Conservation (phyloP, 129 eudicot genomes). For the Centaurea solstitialis region DNA sequence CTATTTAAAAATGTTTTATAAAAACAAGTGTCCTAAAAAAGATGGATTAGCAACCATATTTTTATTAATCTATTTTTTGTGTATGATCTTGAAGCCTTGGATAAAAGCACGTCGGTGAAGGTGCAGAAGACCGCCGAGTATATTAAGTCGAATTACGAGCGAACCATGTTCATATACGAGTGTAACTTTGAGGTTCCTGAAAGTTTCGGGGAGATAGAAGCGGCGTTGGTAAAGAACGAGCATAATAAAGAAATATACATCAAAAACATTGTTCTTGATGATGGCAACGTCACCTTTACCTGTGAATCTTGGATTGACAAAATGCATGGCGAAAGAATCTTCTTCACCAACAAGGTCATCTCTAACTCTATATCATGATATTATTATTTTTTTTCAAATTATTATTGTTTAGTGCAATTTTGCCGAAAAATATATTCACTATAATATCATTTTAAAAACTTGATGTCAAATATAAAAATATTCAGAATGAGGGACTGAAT, state of each 20-base stretch:
- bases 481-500: too few species aligned
- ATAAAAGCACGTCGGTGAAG: slow-evolving; percentile 15
- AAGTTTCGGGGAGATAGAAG: slow-evolving; percentile 52
- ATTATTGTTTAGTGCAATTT: too few species aligned
- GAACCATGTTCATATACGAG: slow-evolving; percentile 14
- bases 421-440: too few species aligned
- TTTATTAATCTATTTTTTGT: not conserved
- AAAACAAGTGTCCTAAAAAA: too few species aligned
- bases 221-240: slow-evolving; percentile 43
- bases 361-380: not conserved
- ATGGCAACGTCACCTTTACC: slow-evolving; percentile 4
- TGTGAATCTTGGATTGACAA: slow-evolving; percentile 45
- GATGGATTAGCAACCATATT: not conserved
- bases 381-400: too few species aligned
- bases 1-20: too few species aligned
- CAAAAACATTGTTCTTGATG: slow-evolving; percentile 20
- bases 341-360: slow-evolving; percentile 51
- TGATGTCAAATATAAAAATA: too few species aligned
- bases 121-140: slow-evolving; percentile 21
- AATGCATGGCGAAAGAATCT: slow-evolving; percentile 31
- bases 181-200: slow-evolving; percentile 21
- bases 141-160: too few species aligned
- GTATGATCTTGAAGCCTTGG: slow-evolving; percentile 8
- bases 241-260: slow-evolving; percentile 41
- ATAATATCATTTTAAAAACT: too few species aligned